Conservation (phyloP, 2,329 filamentous ascomycete genomes). For the Aspergillus intermedius region DNA sequence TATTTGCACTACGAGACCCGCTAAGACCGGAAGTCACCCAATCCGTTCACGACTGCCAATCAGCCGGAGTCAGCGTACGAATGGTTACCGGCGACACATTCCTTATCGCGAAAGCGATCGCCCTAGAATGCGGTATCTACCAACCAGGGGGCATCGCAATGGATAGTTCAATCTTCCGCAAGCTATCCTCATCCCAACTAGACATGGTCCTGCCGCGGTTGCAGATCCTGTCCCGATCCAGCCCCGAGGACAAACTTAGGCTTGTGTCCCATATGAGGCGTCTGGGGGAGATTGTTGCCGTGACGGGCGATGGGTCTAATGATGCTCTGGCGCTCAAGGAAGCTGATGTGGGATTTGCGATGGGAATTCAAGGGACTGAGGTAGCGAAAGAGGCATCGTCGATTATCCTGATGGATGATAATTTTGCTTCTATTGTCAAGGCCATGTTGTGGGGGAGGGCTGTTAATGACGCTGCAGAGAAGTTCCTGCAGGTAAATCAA, state of each 20-base stretch:
- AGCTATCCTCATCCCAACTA: constrained; percentile 60
- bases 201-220: constrained; percentile 61
- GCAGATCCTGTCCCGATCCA: constrained; percentile 66
- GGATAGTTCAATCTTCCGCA: constrained; percentile 72
- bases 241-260: constrained; percentile 69
- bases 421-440: constrained; percentile 80
- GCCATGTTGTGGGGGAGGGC: constrained; percentile 74
- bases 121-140: constrained; percentile 70
- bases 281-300: constrained; percentile 69
- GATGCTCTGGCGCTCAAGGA: constrained; percentile 75
- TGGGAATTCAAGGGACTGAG: constrained; percentile 77
- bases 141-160: constrained; percentile 62
- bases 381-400: constrained; percentile 79
- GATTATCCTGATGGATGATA: constrained; percentile 83
- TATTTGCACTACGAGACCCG: constrained; percentile 78
- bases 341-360: constrained; percentile 80
- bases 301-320: constrained; percentile 78
- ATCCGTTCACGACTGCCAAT: constrained; percentile 65
- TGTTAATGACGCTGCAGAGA: constrained; percentile 71
- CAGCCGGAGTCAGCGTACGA: constrained; percentile 69
- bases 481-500: constrained; percentile 50
- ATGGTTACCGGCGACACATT: constrained; percentile 85
- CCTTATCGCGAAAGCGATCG: constrained; percentile 71
- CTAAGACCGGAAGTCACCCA: constrained; percentile 67
- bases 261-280: constrained; percentile 66